Evolutionary conservation across 768 basidiomycete genomes (phyloP).

Genomic region (Tephrocybe rancida): DNA sequence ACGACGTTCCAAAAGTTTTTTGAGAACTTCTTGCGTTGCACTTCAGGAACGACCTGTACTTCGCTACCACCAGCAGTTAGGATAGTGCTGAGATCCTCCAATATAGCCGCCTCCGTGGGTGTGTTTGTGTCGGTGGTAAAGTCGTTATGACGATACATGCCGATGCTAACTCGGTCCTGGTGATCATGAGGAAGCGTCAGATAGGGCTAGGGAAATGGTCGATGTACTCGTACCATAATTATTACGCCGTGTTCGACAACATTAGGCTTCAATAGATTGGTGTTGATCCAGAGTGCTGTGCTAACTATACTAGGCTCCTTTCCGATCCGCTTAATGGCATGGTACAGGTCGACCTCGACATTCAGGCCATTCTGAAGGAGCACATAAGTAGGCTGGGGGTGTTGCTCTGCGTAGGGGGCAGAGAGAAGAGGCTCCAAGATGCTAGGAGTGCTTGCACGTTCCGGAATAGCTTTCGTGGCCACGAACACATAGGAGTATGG

Average conservation of each 20-base stretch:
- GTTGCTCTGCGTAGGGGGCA: conserved; percentile 42
- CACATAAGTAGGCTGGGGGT: conserved; percentile 59
- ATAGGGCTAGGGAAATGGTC: no score
- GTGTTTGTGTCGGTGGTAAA: conserved; percentile 43
- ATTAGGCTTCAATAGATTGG: conserved; percentile 49
- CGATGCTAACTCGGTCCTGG: conserved; percentile 54
- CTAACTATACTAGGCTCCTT: conserved; percentile 55
- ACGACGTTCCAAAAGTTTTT: conserved; percentile 71
- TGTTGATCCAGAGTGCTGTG: conserved; percentile 55
- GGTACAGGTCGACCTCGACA: conserved; percentile 67
- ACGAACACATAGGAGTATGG: conserved; percentile 68
- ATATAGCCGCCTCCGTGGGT: conserved; percentile 38
- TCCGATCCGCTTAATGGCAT: conserved; percentile 44
- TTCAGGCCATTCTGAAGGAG: conserved; percentile 74
- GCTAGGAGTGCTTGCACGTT: conserved; percentile 55
- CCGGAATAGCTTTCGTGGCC: conserved; percentile 75
- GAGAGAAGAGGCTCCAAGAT: conserved; percentile 60
- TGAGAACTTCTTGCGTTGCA: conserved; percentile 61
- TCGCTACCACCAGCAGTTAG: conserved; percentile 51
- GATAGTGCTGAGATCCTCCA: conserved; percentile 47
- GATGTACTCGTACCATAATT: no score
- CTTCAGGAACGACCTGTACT: conserved; percentile 52
- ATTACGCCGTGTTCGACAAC: conserved; percentile 53
- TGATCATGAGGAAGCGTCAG: no score
- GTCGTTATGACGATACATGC: conserved; percentile 54